These are phyloP conservation scores for Fraxinus albicans DNA, from an alignment of 305 asterid genomes.

Conservation along the genomic window DNA sequence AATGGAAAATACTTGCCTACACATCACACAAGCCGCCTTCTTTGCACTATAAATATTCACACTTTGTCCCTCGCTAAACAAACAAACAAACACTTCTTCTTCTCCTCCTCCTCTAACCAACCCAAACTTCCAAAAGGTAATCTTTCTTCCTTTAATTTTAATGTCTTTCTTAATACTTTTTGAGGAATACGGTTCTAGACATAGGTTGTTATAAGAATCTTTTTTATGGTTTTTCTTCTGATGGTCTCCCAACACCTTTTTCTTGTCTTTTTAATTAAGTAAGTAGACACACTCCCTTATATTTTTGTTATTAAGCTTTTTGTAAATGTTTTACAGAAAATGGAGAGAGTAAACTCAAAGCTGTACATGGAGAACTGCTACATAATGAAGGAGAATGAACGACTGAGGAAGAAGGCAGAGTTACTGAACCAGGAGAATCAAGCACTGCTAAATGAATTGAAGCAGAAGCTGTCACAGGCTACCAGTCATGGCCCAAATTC, in stretches of 20 bases:
- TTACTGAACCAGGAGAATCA: constrained; percentile 71
- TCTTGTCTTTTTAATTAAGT: constrained; percentile 28
- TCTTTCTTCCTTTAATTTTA: constrained; percentile 19
- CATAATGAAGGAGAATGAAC: constrained; percentile 65
- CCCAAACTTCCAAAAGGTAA: constrained; percentile 35
- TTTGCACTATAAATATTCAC: constrained; percentile 41
- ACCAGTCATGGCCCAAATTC: constrained; percentile 20
- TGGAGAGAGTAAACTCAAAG: constrained; percentile 74
- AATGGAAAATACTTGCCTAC: constrained; percentile 40
- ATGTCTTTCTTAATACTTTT: not conserved
- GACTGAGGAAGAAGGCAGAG: constrained; percentile 73
- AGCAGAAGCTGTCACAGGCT: constrained; percentile 38
- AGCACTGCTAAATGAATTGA: constrained; percentile 53
- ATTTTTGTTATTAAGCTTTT: not conserved
- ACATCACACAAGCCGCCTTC: constrained; percentile 49
- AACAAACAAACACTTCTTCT: constrained; percentile 10
- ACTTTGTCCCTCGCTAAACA: constrained; percentile 24
- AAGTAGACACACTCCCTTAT: not conserved
- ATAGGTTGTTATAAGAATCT: not conserved
- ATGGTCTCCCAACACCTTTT: not conserved
- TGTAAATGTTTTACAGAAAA: constrained; percentile 11
- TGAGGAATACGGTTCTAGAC: not conserved
- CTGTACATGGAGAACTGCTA: constrained; percentile 59
- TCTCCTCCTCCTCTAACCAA: not conserved
- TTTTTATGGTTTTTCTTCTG: not conserved